These are phyloP conservation scores for Hamamelis virginiana DNA, from an alignment of 164 flowering plant species.

Conservation along the genomic window DNA sequence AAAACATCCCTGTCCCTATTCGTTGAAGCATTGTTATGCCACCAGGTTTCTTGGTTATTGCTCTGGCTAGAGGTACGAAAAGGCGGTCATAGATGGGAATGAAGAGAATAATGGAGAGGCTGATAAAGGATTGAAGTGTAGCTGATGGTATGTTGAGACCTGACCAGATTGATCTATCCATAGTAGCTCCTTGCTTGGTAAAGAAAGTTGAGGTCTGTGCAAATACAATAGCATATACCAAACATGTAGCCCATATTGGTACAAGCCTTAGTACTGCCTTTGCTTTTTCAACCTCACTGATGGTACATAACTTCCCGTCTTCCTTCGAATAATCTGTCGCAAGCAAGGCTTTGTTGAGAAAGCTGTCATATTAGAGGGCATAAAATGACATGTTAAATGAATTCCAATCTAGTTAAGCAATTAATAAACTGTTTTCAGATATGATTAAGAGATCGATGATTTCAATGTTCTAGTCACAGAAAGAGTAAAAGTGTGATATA, in stretches of 20 bases:
- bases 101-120: conserved; percentile 23
- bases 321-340: conserved; percentile 13
- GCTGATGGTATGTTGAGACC: conserved; percentile 34
- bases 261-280: conserved; percentile 29
- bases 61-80: conserved; percentile 30
- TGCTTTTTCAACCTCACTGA: conserved; percentile 38
- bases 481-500: too few relatives aligned
- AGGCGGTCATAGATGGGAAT: conserved; percentile 40
- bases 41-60: conserved; percentile 26
- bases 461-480: too few relatives aligned
- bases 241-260: conserved; percentile 34
- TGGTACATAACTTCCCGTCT: conserved; percentile 9
- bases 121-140: conserved; percentile 32
- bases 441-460: too few relatives aligned
- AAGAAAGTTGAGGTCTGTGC: conserved; percentile 40
- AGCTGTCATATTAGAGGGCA: conserved; percentile 18
- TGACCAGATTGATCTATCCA: conserved; percentile 31
- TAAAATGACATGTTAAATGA: background rate
- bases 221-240: conserved; percentile 33
- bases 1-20: conserved; percentile 28
- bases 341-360: conserved; percentile 37
- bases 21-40: conserved; percentile 34
- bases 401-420: too few relatives aligned
- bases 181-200: conserved; percentile 39
- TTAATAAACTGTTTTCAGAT: background rate